These are phyloP conservation scores for Onygenales sp. DNA, from an alignment of 2,329 filamentous ascomycete genomes.

Conservation along the genomic window DNA sequence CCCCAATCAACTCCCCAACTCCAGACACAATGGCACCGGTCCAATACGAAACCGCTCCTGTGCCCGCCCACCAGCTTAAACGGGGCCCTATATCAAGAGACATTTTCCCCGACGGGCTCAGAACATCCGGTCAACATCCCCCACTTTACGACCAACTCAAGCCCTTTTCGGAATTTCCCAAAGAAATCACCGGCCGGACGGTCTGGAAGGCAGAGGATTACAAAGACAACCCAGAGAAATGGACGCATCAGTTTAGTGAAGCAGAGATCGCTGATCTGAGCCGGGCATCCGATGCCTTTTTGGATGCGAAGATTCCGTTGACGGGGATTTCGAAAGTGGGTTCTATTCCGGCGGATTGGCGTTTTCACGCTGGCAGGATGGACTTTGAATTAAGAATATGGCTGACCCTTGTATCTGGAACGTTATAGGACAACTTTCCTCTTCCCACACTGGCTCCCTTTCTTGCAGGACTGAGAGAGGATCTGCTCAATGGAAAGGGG, in stretches of 20 bases:
- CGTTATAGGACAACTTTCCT: conserved; percentile 45
- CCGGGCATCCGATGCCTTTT: conserved; percentile 58
- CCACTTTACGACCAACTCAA: conserved; percentile 57
- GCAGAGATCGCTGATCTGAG: conserved; percentile 61
- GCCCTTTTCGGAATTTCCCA: conserved; percentile 62
- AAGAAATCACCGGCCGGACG: conserved; percentile 59
- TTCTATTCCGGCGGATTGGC: no score
- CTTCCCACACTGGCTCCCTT: conserved; percentile 48
- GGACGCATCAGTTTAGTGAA: conserved; percentile 60
- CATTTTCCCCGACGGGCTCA: conserved; percentile 56
- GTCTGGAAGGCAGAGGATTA: conserved; percentile 64
- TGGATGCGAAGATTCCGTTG: conserved; percentile 54
- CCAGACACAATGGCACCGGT: conserved; percentile 11
- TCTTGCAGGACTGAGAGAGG: conserved; percentile 48
- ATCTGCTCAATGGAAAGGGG: conserved; percentile 73
- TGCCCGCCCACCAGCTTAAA: conserved; percentile 2
- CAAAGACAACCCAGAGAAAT: conserved; percentile 52
- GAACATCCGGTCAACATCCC: conserved; percentile 62
- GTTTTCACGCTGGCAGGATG: neutral
- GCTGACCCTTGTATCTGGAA: neutral
- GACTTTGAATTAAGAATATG: neutral
- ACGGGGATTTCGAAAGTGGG: conserved; percentile 61
- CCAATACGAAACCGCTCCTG: conserved; percentile 8
- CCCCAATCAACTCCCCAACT: neutral
- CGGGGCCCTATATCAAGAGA: conserved; percentile 9